phyloP scores from a whole-genome alignment of 176 grass and related monocot genomes.

The Olyra latifolia region DNA sequence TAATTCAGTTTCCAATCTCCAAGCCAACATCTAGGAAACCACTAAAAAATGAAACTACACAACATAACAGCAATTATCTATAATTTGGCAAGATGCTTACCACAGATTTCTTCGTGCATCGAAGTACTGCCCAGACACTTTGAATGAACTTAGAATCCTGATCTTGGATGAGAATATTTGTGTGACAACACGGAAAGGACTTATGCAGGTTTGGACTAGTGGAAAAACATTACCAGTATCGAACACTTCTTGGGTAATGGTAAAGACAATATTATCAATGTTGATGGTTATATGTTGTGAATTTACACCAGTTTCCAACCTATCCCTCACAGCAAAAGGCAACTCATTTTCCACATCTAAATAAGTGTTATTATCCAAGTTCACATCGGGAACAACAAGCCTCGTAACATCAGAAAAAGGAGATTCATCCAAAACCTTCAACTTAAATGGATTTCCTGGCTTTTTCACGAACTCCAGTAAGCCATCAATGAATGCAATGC shows the following conservation, averaged over 20 bases:
- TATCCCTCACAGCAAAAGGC: conserved; percentile 36
- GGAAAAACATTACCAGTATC: conserved; percentile 61
- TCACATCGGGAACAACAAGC: conserved; percentile 29
- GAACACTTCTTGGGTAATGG: conserved; percentile 67
- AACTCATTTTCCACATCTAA: conserved; percentile 50
- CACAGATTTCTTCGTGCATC: conserved; percentile 62
- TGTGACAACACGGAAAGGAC: conserved; percentile 53
- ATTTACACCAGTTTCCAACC: conserved; percentile 43
- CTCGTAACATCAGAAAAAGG: conserved; percentile 42
- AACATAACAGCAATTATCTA: conserved; percentile 7
- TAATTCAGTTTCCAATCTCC: conserved; percentile 32
- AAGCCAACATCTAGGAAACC: neutral
- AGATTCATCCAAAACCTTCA: conserved; percentile 62
- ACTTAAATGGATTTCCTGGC: conserved; percentile 77
- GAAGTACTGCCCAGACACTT: conserved; percentile 57
- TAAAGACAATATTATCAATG: conserved; percentile 63
- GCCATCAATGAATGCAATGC: conserved; percentile 75
- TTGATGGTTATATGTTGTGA: conserved; percentile 56
- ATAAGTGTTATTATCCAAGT: conserved; percentile 30
- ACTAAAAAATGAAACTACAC: conserved; percentile 21
- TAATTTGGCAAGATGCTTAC: conserved; percentile 45
- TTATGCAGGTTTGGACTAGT: conserved; percentile 64
- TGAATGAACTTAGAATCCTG: conserved; percentile 75
- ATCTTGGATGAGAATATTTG: conserved; percentile 66
- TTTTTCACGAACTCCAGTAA: conserved; percentile 79